Evolutionary conservation across 495 filamentous ascomycete genomes (phyloP).

Genomic region (Rhypophila decipiens): DNA sequence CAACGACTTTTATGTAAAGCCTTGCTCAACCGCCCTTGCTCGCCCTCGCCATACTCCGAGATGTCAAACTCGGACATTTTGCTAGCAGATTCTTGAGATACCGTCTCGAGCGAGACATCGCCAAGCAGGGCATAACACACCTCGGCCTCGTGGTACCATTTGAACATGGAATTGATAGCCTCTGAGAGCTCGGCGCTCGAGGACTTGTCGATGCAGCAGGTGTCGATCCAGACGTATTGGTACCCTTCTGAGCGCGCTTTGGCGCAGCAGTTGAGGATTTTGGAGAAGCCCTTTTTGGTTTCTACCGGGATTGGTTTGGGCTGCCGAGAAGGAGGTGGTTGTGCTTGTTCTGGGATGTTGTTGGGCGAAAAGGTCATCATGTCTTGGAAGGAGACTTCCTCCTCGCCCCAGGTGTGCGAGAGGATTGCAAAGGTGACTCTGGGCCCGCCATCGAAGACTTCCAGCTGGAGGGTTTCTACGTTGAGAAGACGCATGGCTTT

Average conservation of each 20-base stretch:
- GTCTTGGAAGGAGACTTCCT: slow-evolving; percentile 22
- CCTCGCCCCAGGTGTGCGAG: background rate
- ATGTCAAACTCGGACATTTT: too few relatives aligned
- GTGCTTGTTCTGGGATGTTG: too few relatives aligned
- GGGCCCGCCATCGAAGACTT: slow-evolving; percentile 11
- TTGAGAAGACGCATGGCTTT: slow-evolving; percentile 24
- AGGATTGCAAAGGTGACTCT: slow-evolving; percentile 20
- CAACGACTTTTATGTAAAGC: slow-evolving; percentile 14
- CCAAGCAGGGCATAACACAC: slow-evolving; percentile 29
- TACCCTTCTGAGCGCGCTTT: slow-evolving; percentile 12
- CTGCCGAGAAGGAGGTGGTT: too few relatives aligned
- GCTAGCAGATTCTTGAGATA: too few relatives aligned
- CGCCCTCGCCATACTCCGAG: background rate
- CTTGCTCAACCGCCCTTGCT: background rate
- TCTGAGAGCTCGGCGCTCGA: slow-evolving; percentile 24
- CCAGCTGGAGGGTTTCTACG: slow-evolving; percentile 14
- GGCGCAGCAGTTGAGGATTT: slow-evolving; percentile 3
- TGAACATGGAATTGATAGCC: slow-evolving; percentile 15
- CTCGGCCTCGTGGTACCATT: slow-evolving; percentile 19
- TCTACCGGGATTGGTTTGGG: background rate
- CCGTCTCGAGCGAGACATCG: slow-evolving; percentile 13
- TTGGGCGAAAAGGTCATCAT: too few relatives aligned
- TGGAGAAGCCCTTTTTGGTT: slow-evolving; percentile 3
- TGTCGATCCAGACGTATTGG: slow-evolving; percentile 34
- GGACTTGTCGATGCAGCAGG: slow-evolving; percentile 34